Evolutionary conservation across 2,329 filamentous ascomycete species (phyloP), one percentile per base, ranked within the genome.

Genomic region (Ceratocystiopsis sp.): DNA sequence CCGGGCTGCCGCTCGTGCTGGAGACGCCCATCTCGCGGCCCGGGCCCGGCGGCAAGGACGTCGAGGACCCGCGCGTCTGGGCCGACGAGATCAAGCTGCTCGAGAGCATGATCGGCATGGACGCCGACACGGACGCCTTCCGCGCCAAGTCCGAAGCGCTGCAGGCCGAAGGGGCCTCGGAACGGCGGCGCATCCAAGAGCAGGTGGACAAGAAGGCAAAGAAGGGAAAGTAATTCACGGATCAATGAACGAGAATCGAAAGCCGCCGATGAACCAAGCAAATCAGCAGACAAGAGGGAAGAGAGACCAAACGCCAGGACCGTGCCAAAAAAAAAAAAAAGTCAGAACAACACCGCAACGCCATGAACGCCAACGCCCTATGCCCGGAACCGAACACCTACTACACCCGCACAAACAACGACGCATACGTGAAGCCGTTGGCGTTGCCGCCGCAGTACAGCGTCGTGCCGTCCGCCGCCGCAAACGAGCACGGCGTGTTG

Each of bases 21-120:
- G 91, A 98, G 65, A 98, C 91, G n/a, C 91, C 91, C 7, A 89
- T 91, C 49, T 84, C 93, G 48, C 69, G 70, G 35, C 73, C 75
- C 38, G 77, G 73, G 16, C 63, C 68, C 40, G 68, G 78, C 49
- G 80, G 80, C 37, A 79, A 79, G 58, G 68, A 69, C 25, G 59
- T 78, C 35, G 82, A 93, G 55, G 85, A 95, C 59, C 84, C 79
- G 59, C 67, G 73, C 42, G 71, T 95, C 15, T 96, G 89, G 87
- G 86, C 87, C 1, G 71, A 78, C 38, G 91, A 98, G 64, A 96
- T 98, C 61, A 95, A 95, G 65, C 66, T 96, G 49, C 70, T 98
- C 6, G 91, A 98, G 62, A 77, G 77, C 38, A 66, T 98, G 41
- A 80, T 95, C 36, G 89, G 79, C 9, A 84, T 87, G 74, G 81